A percentile compares a stretch with the other conserved stretches of the same genome.
Evolutionary conservation across 2,329 filamentous ascomycete genomes (phyloP).

Genomic region (Diaporthe vaccinii): DNA sequence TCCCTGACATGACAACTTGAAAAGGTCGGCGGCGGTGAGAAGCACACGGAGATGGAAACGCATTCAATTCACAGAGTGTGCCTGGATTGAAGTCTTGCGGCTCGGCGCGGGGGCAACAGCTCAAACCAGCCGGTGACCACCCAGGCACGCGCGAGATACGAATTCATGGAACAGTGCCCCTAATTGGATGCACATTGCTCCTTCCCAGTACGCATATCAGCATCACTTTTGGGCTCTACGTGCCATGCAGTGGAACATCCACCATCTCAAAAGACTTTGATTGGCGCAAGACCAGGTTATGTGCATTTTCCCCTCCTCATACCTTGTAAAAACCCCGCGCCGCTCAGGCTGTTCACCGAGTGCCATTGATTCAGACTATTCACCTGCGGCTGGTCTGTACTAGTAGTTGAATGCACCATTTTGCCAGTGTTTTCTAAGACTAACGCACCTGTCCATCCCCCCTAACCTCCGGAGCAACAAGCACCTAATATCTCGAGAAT

Average conservation of each 20-base stretch:
- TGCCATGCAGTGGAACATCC: not conserved
- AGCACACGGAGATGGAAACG: not conserved
- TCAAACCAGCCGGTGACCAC: not conserved
- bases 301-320: not conserved
- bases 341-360: too few species aligned
- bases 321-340: not conserved
- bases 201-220: not conserved
- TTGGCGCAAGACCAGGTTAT: not conserved
- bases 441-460: too few species aligned
- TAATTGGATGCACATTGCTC: not conserved
- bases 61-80: not conserved
- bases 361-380: too few species aligned
- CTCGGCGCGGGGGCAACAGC: not conserved
- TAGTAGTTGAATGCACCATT: not conserved
- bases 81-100: not conserved
- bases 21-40: not conserved
- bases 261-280: fast-evolving
- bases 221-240: not conserved
- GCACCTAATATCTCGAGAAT: not conserved
- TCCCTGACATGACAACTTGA: not conserved
- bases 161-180: not conserved
- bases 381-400: too few species aligned
- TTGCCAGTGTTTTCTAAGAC: not conserved
- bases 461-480: too few species aligned
- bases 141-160: too few species aligned